Base-by-base conservation (phyloP, 2,329 filamentous ascomycete species). In the Aspergillus pseudoterreus region DNA sequence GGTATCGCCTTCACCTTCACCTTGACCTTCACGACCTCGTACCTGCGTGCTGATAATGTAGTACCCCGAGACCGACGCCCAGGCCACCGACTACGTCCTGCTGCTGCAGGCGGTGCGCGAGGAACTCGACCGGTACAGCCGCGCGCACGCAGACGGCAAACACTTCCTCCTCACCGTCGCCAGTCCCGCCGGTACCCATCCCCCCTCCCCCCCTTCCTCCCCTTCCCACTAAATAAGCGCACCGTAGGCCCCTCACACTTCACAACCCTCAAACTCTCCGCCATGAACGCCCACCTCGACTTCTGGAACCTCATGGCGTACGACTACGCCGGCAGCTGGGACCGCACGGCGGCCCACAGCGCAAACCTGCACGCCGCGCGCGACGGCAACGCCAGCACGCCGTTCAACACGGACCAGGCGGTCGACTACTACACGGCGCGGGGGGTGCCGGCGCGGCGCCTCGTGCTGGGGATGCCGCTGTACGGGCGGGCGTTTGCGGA, bases 381-480 rank as follows among this genome's bases (percentile, higher is more conserved):
- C 59, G 1, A 73, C 6, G 81, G 84, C 63, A 82, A 88, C 0
- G 59, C 70, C 1, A 77, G 78, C 47, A 96, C 92, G 0, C 91
- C 91, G 0, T 96, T 92, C 74, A 90, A 82, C 71, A 89, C 87
- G 2, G 76, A 82, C 4, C 75, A 79, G 1, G 91, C 92, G 0
- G 74, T 97, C 6, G 74, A 83, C 11, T 79, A 83, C 60, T 97
- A 96, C 73, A 75, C 81, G 14, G 66, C 73, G 1, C 78, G 80
- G 4, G 85, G 86, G 6, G 84, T 96, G 0, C 65, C 79, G 0
- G 67, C 84, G 0, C 66, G 77, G 54, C 96, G 96, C 73, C 82
- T 97, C 49, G 88, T 96, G 3, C 71, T 96, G 12, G 92, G 92
- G 2, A 92, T 96, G 87, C 92, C 92, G 2, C 76, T 97, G 11